phyloP scores from a whole-genome alignment of 1,284 basidiomycete genomes.

The Fomitopsis betulina region DNA sequence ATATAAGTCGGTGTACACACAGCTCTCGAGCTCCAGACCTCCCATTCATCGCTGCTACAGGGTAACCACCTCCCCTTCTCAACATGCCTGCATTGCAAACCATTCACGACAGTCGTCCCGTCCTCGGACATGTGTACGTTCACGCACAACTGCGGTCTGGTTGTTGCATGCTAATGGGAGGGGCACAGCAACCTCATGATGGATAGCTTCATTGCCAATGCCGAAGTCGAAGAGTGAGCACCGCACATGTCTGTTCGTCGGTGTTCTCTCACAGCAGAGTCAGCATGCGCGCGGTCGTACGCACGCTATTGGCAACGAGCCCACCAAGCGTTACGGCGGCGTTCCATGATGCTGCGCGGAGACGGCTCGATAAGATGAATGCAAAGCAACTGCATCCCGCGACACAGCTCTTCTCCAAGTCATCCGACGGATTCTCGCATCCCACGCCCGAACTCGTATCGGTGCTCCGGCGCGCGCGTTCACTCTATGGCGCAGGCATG shows the following conservation, averaged over 20 bases:
- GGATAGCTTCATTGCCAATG: constrained; percentile 75
- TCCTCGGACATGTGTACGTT: constrained; percentile 52
- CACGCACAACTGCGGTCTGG: not conserved
- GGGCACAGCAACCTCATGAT: constrained; percentile 69
- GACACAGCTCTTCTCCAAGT: constrained; percentile 39
- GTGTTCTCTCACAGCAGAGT: constrained; percentile 1
- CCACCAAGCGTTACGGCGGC: constrained; percentile 52
- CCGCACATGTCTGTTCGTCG: not conserved
- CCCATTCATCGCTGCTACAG: not conserved
- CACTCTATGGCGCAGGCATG: constrained; percentile 71
- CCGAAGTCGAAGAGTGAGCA: constrained; percentile 60
- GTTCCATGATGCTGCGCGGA: constrained; percentile 59
- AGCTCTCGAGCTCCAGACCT: not conserved
- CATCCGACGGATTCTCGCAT: constrained; percentile 31
- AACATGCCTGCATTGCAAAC: constrained; percentile 11
- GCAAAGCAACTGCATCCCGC: constrained; percentile 33
- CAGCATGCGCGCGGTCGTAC: constrained; percentile 68
- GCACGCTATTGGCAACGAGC: constrained; percentile 60
- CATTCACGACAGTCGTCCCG: constrained; percentile 7
- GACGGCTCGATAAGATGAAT: constrained; percentile 49
- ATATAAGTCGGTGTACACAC: not conserved
- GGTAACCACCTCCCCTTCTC: not conserved
- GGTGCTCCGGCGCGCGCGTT: constrained; percentile 49
- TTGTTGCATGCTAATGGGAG: constrained; percentile 6
- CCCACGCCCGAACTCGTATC: constrained; percentile 49